phyloP scores from a whole-genome alignment of 1,139 yeast genomes.

The Sugiyamaella pinicola region DNA sequence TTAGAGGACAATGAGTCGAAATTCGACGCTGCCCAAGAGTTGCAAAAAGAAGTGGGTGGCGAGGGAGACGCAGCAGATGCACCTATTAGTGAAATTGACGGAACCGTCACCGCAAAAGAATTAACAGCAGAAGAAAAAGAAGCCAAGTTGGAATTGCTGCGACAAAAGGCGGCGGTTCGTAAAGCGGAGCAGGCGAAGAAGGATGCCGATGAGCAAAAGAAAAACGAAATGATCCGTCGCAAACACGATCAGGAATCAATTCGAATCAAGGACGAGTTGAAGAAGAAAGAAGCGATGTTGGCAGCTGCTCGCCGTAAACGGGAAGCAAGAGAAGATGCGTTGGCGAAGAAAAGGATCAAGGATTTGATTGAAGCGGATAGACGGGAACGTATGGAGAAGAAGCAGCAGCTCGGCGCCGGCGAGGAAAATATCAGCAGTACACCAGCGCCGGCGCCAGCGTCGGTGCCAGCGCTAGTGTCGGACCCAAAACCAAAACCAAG shows the following conservation, averaged over 20 bases:
- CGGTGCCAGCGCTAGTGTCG: constrained; percentile 21
- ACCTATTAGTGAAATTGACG: not conserved
- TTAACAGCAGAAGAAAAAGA: constrained; percentile 40
- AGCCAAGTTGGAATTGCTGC: constrained; percentile 38
- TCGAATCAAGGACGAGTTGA: constrained; percentile 39
- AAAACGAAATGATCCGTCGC: constrained; percentile 39
- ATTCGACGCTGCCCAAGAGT: constrained; percentile 24
- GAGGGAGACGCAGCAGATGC: constrained; percentile 13
- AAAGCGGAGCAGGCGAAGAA: constrained; percentile 39
- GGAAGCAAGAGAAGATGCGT: constrained; percentile 41
- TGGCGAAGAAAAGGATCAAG: constrained; percentile 42
- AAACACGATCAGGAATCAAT: constrained; percentile 41
- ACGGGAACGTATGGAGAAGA: constrained; percentile 37
- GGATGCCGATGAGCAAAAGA: constrained; percentile 37
- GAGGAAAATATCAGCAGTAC: constrained; percentile 5
- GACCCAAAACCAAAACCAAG: constrained; percentile 28
- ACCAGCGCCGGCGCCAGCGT: constrained; percentile 20
- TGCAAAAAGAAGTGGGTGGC: constrained; percentile 18
- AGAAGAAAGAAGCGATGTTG: constrained; percentile 40
- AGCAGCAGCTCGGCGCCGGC: constrained; percentile 22
- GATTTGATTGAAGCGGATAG: constrained; percentile 45
- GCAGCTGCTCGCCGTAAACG: constrained; percentile 41
- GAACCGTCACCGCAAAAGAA: constrained; percentile 25
- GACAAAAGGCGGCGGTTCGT: constrained; percentile 38
- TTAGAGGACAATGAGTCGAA: constrained; percentile 37